Conservation (phyloP, 768 basidiomycete species). For the Lanmaoa rubissima region DNA sequence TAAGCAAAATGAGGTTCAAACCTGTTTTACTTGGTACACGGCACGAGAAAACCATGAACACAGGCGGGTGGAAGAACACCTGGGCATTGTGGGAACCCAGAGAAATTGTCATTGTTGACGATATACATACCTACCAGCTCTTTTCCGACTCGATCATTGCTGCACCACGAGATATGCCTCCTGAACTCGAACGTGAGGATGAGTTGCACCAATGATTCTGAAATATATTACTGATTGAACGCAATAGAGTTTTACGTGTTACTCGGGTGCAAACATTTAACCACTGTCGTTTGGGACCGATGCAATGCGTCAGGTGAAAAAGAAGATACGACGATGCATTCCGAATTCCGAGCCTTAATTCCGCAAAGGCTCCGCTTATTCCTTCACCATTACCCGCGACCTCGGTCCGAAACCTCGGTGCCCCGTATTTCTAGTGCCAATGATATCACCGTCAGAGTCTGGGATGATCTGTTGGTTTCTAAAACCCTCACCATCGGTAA, state of each 20-base stretch:
- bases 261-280: slow-evolving; percentile 72
- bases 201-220: background rate
- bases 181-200: slow-evolving; percentile 81
- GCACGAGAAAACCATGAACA: slow-evolving; percentile 51
- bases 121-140: slow-evolving; percentile 68
- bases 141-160: slow-evolving; percentile 66
- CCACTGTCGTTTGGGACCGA: slow-evolving; percentile 70
- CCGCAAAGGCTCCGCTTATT: slow-evolving; percentile 83
- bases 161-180: slow-evolving; percentile 81
- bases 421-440: slow-evolving; percentile 55
- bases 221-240: background rate
- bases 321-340: slow-evolving; percentile 40
- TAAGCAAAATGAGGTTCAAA: slow-evolving; percentile 59
- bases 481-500: slow-evolving; percentile 54
- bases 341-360: slow-evolving; percentile 53
- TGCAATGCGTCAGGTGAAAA: slow-evolving; percentile 56
- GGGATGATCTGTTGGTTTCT: slow-evolving; percentile 56
- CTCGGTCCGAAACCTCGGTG: slow-evolving; percentile 51
- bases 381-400: slow-evolving; percentile 76
- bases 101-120: slow-evolving; percentile 79
- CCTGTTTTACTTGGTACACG: slow-evolving; percentile 62
- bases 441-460: slow-evolving; percentile 65
- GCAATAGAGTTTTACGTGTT: slow-evolving; percentile 63
- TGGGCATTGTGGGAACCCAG: slow-evolving; percentile 63
- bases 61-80: slow-evolving; percentile 44